Evolutionary conservation across 108 stramenopile species (phyloP).

Genomic region (Parietichytrium sp.): DNA sequence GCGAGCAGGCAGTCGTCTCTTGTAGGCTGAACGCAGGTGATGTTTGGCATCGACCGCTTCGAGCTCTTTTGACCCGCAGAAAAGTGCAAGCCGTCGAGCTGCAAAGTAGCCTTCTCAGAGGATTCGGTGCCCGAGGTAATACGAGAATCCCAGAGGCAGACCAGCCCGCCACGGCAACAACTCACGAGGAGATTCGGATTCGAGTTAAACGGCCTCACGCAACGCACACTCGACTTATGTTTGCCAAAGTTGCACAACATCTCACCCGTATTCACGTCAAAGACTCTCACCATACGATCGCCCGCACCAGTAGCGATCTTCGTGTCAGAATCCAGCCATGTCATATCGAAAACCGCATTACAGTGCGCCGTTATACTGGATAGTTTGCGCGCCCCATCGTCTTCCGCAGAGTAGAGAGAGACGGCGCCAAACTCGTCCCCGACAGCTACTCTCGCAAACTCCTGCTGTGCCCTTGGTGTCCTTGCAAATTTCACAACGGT

Average conservation of each 20-base stretch:
- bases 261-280: not conserved
- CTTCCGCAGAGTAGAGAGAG: not conserved
- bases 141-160: slow-evolving; percentile 19
- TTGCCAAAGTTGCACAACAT: slow-evolving; percentile 1
- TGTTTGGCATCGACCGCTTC: not conserved
- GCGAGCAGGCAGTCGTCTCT: slow-evolving; percentile 19
- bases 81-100: slow-evolving; percentile 23
- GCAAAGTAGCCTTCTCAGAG: too few relatives aligned
- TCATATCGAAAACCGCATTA: not conserved
- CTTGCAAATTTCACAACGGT: not conserved
- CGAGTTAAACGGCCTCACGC: slow-evolving; percentile 13
- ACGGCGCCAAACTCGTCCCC: slow-evolving; percentile 13
- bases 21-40: slow-evolving; percentile 4
- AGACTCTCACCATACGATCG: not conserved
- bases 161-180: slow-evolving; percentile 6
- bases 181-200: not conserved
- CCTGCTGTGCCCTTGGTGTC: not conserved
- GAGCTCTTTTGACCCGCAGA: not conserved
- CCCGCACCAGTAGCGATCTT: not conserved
- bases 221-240: not conserved
- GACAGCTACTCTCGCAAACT: not conserved
- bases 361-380: not conserved
- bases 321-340: not conserved
- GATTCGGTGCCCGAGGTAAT: not conserved
- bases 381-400: not conserved